These are phyloP conservation scores for Diplodia intermedia DNA, from an alignment of 2,329 filamentous ascomycete genomes.

Conservation along the genomic window DNA sequence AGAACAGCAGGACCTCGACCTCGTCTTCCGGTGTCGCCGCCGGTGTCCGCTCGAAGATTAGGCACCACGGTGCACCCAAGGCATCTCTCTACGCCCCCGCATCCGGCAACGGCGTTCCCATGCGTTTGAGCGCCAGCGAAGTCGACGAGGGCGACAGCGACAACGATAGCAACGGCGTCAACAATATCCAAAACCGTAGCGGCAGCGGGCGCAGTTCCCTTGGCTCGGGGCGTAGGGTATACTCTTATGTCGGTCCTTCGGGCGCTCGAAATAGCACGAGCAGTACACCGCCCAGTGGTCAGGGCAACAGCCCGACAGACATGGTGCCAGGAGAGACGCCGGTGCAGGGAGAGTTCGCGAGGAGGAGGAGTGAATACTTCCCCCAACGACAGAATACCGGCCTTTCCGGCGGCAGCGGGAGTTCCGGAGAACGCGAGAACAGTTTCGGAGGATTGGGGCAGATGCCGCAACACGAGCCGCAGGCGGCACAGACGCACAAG, in stretches of 20 bases:
- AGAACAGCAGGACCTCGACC: slow-evolving; percentile 48
- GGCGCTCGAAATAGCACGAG: slow-evolving; percentile 58
- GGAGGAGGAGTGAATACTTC: slow-evolving; percentile 50
- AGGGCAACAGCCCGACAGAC: slow-evolving; percentile 45
- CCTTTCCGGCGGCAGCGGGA: slow-evolving; percentile 51
- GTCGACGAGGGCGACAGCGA: slow-evolving; percentile 88
- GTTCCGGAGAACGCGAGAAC: slow-evolving; percentile 57
- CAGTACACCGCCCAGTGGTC: slow-evolving; percentile 62
- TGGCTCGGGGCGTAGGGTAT: slow-evolving; percentile 49
- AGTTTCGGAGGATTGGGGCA: slow-evolving; percentile 62
- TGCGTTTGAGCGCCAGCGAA: slow-evolving; percentile 93
- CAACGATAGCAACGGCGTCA: slow-evolving; percentile 64
- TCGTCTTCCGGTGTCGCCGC: slow-evolving; percentile 46
- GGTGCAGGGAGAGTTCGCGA: slow-evolving; percentile 44
- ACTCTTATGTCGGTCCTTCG: slow-evolving; percentile 49
- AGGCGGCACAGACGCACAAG: slow-evolving; percentile 51
- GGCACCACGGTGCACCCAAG: slow-evolving; percentile 82
- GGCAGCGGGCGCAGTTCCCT: slow-evolving; percentile 76
- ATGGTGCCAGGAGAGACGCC: slow-evolving; percentile 57
- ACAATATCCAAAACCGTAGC: slow-evolving; percentile 68
- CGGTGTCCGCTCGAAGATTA: slow-evolving; percentile 80
- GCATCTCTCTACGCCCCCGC: slow-evolving; percentile 80
- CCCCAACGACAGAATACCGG: slow-evolving; percentile 49
- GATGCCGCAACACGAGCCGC: slow-evolving; percentile 52
- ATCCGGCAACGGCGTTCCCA: slow-evolving; percentile 80